A percentile compares a stretch with the other conserved stretches of the same genome.
phyloP scores from a whole-genome alignment of 495 filamentous ascomycete species.

The Parathielavia appendiculata region DNA sequence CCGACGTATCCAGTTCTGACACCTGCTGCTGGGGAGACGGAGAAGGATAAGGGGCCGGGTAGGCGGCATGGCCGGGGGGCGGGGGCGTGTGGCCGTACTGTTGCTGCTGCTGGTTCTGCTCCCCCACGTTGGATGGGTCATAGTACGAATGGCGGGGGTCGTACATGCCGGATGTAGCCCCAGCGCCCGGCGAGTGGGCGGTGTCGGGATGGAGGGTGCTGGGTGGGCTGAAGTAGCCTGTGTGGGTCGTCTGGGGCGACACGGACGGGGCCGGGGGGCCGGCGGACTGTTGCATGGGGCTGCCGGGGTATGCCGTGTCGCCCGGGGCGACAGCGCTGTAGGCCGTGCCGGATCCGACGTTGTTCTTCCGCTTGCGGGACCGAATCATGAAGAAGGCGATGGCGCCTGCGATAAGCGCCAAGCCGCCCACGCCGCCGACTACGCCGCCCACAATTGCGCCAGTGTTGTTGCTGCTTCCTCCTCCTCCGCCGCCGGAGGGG shows the following conservation, averaged over 20 bases:
- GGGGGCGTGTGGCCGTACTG: background rate
- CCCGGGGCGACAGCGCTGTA: conserved; percentile 22
- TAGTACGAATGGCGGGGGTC: conserved; percentile 21
- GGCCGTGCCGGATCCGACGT: background rate
- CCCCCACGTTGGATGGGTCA: conserved; percentile 13
- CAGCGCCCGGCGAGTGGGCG: conserved; percentile 10
- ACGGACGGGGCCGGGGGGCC: conserved; percentile 3
- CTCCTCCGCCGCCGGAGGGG: background rate
- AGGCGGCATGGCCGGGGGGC: background rate
- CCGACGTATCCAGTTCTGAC: conserved; percentile 18
- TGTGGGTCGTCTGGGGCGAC: conserved; percentile 18
- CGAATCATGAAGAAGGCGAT: conserved; percentile 23
- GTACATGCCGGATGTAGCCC: background rate
- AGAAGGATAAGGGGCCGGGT: conserved; percentile 6
- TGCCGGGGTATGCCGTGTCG: conserved; percentile 9
- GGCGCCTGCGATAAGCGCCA: conserved; percentile 20
- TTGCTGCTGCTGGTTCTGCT: conserved; percentile 11
- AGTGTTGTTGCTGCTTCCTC: conserved; percentile 19
- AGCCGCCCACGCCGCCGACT: conserved; percentile 26
- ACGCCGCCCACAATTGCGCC: conserved; percentile 30
- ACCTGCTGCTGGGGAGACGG: conserved; percentile 8
- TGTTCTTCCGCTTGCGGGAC: conserved; percentile 20
- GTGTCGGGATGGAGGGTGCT: background rate
- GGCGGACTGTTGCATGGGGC: background rate
- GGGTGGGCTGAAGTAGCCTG: conserved; percentile 6